Percentiles rank a stretch among this genome's conserved stretches.
Evolutionary conservation across 2,329 filamentous ascomycete species (phyloP).

Genomic region (Trichoderma koningii): DNA sequence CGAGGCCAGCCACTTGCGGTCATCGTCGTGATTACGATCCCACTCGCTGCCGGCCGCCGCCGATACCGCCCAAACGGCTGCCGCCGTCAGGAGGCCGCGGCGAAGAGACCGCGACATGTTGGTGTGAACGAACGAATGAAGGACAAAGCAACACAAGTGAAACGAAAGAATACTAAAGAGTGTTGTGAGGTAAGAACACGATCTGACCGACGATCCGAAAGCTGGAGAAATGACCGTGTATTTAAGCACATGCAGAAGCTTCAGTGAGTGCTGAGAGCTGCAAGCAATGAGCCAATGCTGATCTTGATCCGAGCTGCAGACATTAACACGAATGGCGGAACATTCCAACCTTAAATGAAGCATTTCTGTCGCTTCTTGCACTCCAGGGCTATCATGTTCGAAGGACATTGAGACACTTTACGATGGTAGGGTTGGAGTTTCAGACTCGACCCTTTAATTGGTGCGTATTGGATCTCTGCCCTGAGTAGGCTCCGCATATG

Average conservation of each 20-base stretch:
- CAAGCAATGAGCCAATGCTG: neutral
- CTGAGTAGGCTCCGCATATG: neutral
- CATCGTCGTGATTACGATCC: slow-evolving; percentile 5
- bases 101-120: slow-evolving; percentile 21
- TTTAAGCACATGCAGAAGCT: slow-evolving; percentile 14
- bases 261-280: neutral
- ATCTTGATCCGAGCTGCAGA: neutral
- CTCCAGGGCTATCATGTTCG: slow-evolving; percentile 3
- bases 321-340: slow-evolving; percentile 9
- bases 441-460: slow-evolving; percentile 12
- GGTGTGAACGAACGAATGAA: neutral
- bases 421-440: slow-evolving; percentile 1
- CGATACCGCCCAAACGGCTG: slow-evolving; percentile 19
- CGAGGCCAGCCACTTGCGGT: slow-evolving; percentile 19
- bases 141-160: neutral
- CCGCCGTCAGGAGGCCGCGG: slow-evolving; percentile 21
- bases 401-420: slow-evolving; percentile 12
- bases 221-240: slow-evolving; percentile 8
- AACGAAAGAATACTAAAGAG: neutral
- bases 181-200: slow-evolving; percentile 6
- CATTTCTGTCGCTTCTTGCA: slow-evolving; percentile 16
- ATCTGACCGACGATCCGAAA: slow-evolving; percentile 7
- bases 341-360: slow-evolving; percentile 24
- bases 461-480: neutral
- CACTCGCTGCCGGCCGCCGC: slow-evolving; percentile 15